Evolutionary conservation across 192 early-diverging fungal genomes (phyloP).

Genomic region (Gryganskiella cystojenkinii): DNA sequence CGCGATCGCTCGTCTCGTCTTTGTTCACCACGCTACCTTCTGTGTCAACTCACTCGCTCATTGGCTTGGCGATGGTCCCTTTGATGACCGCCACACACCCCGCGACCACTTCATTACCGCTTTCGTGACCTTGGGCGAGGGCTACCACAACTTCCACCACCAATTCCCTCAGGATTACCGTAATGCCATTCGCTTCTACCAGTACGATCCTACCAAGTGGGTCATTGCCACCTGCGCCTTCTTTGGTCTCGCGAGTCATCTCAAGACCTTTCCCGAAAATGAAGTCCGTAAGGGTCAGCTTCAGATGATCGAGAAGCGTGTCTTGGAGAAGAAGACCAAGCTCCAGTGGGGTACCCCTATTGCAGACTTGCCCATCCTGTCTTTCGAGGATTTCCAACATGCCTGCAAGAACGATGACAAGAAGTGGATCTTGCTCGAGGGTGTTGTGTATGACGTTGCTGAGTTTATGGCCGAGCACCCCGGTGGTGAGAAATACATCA

Average conservation of each 20-base stretch:
- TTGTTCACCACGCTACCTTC: conserved; percentile 88
- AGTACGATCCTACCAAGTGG: conserved; percentile 92
- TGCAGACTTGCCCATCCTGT: conserved; percentile 72
- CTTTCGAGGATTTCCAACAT: conserved; percentile 69
- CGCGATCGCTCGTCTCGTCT: conserved; percentile 73
- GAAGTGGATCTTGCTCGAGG: conserved; percentile 87
- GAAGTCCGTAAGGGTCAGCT: conserved; percentile 83
- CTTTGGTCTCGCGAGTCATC: conserved; percentile 75
- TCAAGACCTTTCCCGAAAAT: conserved; percentile 84
- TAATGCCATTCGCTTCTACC: conserved; percentile 80
- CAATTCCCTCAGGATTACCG: conserved; percentile 89
- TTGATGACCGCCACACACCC: conserved; percentile 86
- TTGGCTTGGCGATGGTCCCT: conserved; percentile 75
- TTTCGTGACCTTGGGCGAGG: conserved; percentile 83
- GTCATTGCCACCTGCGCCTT: conserved; percentile 69
- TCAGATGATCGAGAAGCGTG: conserved; percentile 87
- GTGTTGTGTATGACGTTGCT: conserved; percentile 83
- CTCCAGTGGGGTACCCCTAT: conserved; percentile 82
- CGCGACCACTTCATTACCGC: conserved; percentile 87
- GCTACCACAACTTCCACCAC: conserved; percentile 90
- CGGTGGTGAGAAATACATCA: conserved; percentile 84
- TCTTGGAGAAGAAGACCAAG: conserved; percentile 65
- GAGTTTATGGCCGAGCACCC: conserved; percentile 91
- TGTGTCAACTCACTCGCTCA: conserved; percentile 89
- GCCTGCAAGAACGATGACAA: conserved; percentile 66